These are phyloP conservation scores for Porcisia deanei DNA, from an alignment of 208 protist species.

Conservation along the genomic window DNA sequence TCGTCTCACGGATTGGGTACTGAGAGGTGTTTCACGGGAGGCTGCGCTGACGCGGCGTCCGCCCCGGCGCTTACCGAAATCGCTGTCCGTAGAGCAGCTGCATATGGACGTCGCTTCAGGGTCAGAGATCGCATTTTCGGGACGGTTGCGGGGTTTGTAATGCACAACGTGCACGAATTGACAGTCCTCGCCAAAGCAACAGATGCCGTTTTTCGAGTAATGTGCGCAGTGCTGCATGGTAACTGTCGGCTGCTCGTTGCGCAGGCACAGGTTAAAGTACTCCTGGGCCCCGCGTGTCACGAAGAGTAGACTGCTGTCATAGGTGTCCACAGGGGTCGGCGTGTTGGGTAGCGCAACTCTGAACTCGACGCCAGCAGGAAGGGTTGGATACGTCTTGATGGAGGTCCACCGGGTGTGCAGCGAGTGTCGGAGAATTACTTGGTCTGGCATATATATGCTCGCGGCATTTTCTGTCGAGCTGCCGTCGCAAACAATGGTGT, in stretches of 20 bases:
- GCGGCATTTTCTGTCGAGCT: constrained; percentile 5
- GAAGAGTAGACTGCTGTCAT: constrained; percentile 60
- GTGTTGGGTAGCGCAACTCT: constrained; percentile 71
- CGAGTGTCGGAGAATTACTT: constrained; percentile 59
- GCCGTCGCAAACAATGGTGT: constrained; percentile 22
- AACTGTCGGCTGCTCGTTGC: constrained; percentile 48
- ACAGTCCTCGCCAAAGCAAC: constrained; percentile 78
- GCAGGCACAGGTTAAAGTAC: constrained; percentile 59
- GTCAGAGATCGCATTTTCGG: constrained; percentile 48
- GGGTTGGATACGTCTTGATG: constrained; percentile 42
- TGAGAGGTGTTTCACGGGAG: constrained; percentile 45
- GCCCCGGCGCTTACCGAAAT: constrained; percentile 13
- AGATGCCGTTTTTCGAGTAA: constrained; percentile 80
- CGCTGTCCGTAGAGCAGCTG: constrained; percentile 34
- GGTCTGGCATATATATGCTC: constrained; percentile 39
- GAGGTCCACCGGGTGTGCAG: constrained; percentile 77
- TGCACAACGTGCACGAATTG: constrained; percentile 76
- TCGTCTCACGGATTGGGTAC: neutral
- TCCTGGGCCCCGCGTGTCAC: constrained; percentile 67
- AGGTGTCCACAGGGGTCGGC: constrained; percentile 62
- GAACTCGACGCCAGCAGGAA: constrained; percentile 56
- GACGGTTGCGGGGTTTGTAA: constrained; percentile 41
- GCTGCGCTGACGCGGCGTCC: constrained; percentile 10
- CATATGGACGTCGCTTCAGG: constrained; percentile 27
- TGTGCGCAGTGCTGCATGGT: constrained; percentile 84